Percentiles rank a stretch among this genome's conserved stretches.
Evolutionary conservation across 305 asterid genomes (phyloP).

Genomic region (Plantago rigida): DNA sequence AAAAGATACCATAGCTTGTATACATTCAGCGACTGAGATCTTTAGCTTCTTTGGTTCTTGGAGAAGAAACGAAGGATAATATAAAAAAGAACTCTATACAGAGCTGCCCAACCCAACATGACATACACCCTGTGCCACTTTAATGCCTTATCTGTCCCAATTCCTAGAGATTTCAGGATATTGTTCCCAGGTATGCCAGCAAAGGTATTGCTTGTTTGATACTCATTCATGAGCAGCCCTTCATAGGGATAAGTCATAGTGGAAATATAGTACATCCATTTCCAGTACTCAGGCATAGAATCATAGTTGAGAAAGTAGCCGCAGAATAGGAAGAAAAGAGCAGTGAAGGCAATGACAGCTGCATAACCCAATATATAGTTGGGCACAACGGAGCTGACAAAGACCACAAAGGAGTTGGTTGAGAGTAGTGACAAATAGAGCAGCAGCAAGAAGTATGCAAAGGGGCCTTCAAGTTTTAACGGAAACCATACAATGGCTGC

Average conservation of each 20-base stretch:
- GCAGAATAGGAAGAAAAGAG: slow-evolving; percentile 69
- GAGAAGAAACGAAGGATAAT: slow-evolving; percentile 66
- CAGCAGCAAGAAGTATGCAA: slow-evolving; percentile 51
- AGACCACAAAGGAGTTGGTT: slow-evolving; percentile 72
- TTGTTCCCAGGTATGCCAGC: slow-evolving; percentile 39
- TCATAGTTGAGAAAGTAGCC: slow-evolving; percentile 52
- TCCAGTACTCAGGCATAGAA: slow-evolving; percentile 62
- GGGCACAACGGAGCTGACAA: slow-evolving; percentile 78
- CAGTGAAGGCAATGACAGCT: slow-evolving; percentile 80
- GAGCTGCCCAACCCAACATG: slow-evolving; percentile 68
- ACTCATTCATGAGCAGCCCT: slow-evolving; percentile 69
- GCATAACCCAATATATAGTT: slow-evolving; percentile 77
- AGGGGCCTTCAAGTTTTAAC: slow-evolving; percentile 43
- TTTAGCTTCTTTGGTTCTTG: slow-evolving; percentile 55
- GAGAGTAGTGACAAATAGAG: slow-evolving; percentile 59
- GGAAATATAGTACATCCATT: slow-evolving; percentile 63
- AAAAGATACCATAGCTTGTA: too few relatives aligned
- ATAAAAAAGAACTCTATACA: slow-evolving; percentile 56
- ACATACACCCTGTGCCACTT: slow-evolving; percentile 58
- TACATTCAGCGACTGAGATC: background rate
- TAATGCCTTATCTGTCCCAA: slow-evolving; percentile 30
- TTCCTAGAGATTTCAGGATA: slow-evolving; percentile 46
- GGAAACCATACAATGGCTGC: slow-evolving; percentile 64
- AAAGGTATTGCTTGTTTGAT: slow-evolving; percentile 34
- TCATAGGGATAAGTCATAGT: slow-evolving; percentile 82